Conservation (phyloP, 768 basidiomycete species). For the Boletus vermiculosoides region DNA sequence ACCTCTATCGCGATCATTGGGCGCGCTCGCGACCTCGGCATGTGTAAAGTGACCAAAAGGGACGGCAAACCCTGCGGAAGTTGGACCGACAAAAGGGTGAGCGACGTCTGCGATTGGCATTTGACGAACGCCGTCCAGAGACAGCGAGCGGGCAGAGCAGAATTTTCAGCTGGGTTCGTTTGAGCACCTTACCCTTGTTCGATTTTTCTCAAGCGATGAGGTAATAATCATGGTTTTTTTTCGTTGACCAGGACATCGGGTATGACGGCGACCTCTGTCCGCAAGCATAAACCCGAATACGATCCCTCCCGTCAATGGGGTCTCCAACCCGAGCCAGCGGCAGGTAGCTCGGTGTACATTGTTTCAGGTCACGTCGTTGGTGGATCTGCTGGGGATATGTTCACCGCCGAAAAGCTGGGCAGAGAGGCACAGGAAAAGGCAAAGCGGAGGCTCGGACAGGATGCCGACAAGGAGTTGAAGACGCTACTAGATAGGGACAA, state of each 20-base stretch:
- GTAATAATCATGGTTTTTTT: background rate
- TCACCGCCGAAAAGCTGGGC: slow-evolving; percentile 69
- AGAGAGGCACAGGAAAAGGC: slow-evolving; percentile 78
- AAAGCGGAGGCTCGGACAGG: slow-evolving; percentile 56
- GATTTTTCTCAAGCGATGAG: background rate
- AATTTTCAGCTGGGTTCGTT: slow-evolving; percentile 80
- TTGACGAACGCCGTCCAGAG: slow-evolving; percentile 77
- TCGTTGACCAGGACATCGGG: slow-evolving; percentile 61
- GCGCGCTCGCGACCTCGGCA: slow-evolving; percentile 80
- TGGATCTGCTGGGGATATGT: slow-evolving; percentile 43
- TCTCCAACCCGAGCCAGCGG: slow-evolving; percentile 50
- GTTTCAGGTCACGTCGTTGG: slow-evolving; percentile 76
- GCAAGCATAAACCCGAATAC: slow-evolving; percentile 52
- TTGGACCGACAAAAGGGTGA: slow-evolving; percentile 90
- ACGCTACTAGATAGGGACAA: slow-evolving; percentile 60
- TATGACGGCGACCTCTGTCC: slow-evolving; percentile 49
- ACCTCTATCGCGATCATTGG: slow-evolving; percentile 84
- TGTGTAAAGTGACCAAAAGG: slow-evolving; percentile 72
- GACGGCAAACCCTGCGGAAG: slow-evolving; percentile 81
- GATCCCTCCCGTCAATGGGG: slow-evolving; percentile 79
- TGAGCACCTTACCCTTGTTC: background rate
- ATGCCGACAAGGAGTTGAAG: slow-evolving; percentile 62
- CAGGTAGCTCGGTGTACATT: slow-evolving; percentile 64
- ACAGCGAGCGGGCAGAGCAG: slow-evolving; percentile 72
- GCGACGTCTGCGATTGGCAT: slow-evolving; percentile 91